Percentiles rank a stretch among this genome's conserved stretches.
Evolutionary conservation across 2,329 filamentous ascomycete species (phyloP).

Genomic region (Fonsecaea multimorphosa): DNA sequence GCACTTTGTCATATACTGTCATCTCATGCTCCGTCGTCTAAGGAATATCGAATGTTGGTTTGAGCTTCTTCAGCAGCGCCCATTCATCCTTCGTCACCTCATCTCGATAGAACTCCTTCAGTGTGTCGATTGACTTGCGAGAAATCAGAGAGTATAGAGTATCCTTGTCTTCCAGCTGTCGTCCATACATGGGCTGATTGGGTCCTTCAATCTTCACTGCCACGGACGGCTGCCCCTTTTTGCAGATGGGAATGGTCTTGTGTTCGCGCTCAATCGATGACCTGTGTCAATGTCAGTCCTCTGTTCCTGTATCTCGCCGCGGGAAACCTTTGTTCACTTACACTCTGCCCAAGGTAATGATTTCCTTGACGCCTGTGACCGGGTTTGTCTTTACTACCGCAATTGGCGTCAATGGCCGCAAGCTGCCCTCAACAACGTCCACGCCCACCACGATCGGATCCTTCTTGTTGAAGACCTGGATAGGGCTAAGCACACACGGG

Average conservation of each 20-base stretch:
- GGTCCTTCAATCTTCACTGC: slow-evolving; percentile 96
- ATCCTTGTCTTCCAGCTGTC: slow-evolving; percentile 92
- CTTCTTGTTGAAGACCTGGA: slow-evolving; percentile 98
- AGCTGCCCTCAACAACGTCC: slow-evolving; percentile 88
- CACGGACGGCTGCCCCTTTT: slow-evolving; percentile 95
- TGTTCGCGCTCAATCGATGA: slow-evolving; percentile 96
- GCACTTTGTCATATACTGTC: background rate
- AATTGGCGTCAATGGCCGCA: slow-evolving; percentile 87
- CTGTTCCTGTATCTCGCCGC: slow-evolving; percentile 2
- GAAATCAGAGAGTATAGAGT: slow-evolving; percentile 86
- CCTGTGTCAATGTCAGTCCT: slow-evolving; percentile 56
- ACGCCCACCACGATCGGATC: slow-evolving; percentile 93
- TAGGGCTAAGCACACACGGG: slow-evolving; percentile 86
- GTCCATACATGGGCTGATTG: slow-evolving; percentile 91
- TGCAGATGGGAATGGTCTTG: slow-evolving; percentile 90
- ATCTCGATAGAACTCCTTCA: slow-evolving; percentile 92
- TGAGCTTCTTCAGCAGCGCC: slow-evolving; percentile 92
- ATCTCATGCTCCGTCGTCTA: slow-evolving; percentile 44
- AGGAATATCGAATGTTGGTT: slow-evolving; percentile 87
- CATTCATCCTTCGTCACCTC: slow-evolving; percentile 94
- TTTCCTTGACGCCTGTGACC: slow-evolving; percentile 79
- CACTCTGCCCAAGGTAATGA: slow-evolving; percentile 89
- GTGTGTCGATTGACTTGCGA: slow-evolving; percentile 84
- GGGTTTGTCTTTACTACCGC: slow-evolving; percentile 83
- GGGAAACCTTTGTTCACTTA: slow-evolving; percentile 61